Evolutionary conservation across 345 rosid species (phyloP), one percentile per base, ranked within the genome.

Genomic region (Isatis tinctoria): DNA sequence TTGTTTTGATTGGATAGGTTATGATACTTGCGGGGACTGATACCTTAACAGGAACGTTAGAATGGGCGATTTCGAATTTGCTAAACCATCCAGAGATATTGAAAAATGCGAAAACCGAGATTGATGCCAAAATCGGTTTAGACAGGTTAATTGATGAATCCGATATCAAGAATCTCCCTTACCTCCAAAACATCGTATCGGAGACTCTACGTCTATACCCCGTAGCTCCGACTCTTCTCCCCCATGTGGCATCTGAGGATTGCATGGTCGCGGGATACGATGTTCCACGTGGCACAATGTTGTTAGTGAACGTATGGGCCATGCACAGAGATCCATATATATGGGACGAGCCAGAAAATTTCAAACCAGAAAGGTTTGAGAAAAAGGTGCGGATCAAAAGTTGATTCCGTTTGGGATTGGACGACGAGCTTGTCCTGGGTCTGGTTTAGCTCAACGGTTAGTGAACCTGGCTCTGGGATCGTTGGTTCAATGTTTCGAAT

Each of bases 61-160:
- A 88, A 57, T 85, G 86, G 93, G 78, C 78, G 6, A 16, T 62
- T 3, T 62, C 49, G 4, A 62, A 62, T 62, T 22, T 62, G 49
- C 70, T 86, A 3, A 88, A 88, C 79, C 76, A 88, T 35, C 88
- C 83, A 0, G 66, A 77, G 6, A 45, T 65, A n/a, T 8, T 53
- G 59, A 27, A 12, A 26, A 53, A 53, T 6, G 8, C 5, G 1
- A 8, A 18, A 48, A 47, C 26, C 26, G 52, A 47, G 0, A 47
- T 47, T 2, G 26, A 47, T 18, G 8, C 20, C 26, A 10, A 47
- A 47, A 18, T 18, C 12, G 52, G 52, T 18, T 18, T 47, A 47
- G 24, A 45, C 24, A 2, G 51, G 51, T 45, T 7, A 45, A 45
- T 45, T 16, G 51, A 45, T 2, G 51, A 45, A 45, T 17, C 51